Conservation (phyloP, 2,329 filamentous ascomycete genomes). For the Penicillium vulpinum region DNA sequence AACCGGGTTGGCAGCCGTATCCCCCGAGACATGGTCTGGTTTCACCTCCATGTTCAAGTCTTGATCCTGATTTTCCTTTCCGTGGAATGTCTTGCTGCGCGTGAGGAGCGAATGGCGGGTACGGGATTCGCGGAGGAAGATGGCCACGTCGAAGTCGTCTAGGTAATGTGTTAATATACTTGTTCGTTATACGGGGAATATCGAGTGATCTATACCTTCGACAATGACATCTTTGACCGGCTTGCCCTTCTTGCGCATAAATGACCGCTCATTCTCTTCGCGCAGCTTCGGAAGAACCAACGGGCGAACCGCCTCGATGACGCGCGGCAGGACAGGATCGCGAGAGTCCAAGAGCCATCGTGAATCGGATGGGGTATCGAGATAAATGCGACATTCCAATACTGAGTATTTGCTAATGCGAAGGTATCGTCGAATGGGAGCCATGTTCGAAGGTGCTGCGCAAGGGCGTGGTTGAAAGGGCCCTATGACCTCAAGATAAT, state of each 20-base stretch:
- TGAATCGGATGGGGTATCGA: conserved; percentile 82
- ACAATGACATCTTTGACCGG: conserved; percentile 84
- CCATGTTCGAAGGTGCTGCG: conserved; percentile 58
- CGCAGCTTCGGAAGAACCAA: conserved; percentile 86
- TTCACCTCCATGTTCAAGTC: not conserved
- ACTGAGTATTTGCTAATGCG: conserved; percentile 91
- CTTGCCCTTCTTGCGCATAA: conserved; percentile 71
- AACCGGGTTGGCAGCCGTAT: not conserved
- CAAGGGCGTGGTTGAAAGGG: not conserved
- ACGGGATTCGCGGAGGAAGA: conserved; percentile 85
- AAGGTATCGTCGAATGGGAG: conserved; percentile 83
- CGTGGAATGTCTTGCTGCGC: conserved; percentile 76
- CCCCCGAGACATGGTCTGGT: conserved; percentile 29
- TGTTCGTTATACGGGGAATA: conserved; percentile 53
- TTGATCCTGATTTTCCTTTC: conserved; percentile 36
- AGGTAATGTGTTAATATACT: conserved; percentile 84
- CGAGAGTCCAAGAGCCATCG: conserved; percentile 80
- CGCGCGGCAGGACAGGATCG: conserved; percentile 72
- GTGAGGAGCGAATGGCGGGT: conserved; percentile 83
- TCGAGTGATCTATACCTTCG: conserved; percentile 59
- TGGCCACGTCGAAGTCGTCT: conserved; percentile 95
- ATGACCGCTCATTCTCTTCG: conserved; percentile 70
- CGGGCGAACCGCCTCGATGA: conserved; percentile 82
- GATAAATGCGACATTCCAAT: conserved; percentile 93
- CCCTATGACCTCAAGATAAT: conserved; percentile 13